Percentiles rank a stretch among this genome's conserved stretches.
Conservation (phyloP, 1,284 basidiomycete genomes). For the Chiua sp. region DNA sequence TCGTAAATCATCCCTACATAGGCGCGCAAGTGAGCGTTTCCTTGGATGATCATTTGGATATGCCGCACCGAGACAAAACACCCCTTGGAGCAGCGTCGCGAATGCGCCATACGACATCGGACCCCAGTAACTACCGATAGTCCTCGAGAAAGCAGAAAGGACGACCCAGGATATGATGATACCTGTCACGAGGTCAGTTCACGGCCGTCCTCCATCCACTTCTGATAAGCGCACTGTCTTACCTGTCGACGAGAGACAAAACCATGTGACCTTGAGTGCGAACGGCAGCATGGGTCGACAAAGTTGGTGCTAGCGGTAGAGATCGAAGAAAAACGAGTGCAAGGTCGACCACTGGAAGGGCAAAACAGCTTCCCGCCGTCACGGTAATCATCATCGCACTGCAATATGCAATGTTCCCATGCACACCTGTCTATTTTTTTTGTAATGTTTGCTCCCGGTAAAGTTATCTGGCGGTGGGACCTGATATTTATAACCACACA, state of each 20-base stretch:
- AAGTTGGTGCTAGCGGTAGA: not conserved
- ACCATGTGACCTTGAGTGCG: constrained; percentile 32
- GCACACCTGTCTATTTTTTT: not conserved
- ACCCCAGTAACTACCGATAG: constrained; percentile 27
- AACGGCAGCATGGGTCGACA: constrained; percentile 31
- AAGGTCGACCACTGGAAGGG: not conserved
- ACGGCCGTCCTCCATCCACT: not conserved
- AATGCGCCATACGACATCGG: constrained; percentile 27
- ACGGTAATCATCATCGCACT: not conserved
- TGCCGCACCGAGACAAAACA: constrained; percentile 34
- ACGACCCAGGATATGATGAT: constrained; percentile 30
- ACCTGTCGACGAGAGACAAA: constrained; percentile 32
- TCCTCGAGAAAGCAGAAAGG: constrained; percentile 23
- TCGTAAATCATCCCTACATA: constrained; percentile 61
- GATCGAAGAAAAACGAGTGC: not conserved
- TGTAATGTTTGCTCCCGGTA: not conserved
- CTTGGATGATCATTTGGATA: not conserved
- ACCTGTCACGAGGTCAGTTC: constrained; percentile 17
- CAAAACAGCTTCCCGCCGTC: not conserved
- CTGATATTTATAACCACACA: not conserved
- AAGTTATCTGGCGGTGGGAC: not conserved
- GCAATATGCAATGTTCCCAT: constrained; percentile 18
- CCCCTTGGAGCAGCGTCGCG: constrained; percentile 29
- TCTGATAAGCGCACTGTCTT: not conserved
- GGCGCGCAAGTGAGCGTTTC: constrained; percentile 9